phyloP scores from a whole-genome alignment of 768 basidiomycete genomes.

The Cystofilobasidium macerans region DNA sequence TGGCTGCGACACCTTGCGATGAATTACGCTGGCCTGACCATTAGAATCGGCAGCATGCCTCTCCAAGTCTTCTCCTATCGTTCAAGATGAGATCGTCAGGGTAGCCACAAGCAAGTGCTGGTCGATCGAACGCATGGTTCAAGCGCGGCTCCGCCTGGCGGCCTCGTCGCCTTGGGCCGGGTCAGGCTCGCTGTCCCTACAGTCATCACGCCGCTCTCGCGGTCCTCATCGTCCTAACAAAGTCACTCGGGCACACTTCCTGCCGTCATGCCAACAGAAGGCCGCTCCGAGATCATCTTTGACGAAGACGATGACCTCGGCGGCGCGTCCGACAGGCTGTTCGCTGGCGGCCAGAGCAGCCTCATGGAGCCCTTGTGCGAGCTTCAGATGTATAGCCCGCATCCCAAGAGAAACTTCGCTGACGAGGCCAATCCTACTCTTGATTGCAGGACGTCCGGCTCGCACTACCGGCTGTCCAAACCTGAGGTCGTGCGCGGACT shows the following conservation, averaged over 20 bases:
- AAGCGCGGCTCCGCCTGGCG: no score
- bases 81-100: no score
- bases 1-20: no score
- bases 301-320: constrained; percentile 14
- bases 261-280: background rate
- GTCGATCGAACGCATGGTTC: no score
- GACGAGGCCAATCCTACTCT: background rate
- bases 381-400: background rate
- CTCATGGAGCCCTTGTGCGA: background rate
- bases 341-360: constrained; percentile 1
- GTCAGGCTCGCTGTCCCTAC: no score
- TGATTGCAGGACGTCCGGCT: constrained; percentile 38
- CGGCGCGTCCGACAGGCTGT: background rate
- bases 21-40: background rate
- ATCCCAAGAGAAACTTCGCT: background rate
- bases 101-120: no score
- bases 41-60: no score
- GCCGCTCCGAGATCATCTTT: constrained; percentile 6
- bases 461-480: constrained; percentile 73
- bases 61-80: no score
- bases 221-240: background rate
- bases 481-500: constrained; percentile 72
- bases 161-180: no score
- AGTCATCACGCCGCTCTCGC: no score
- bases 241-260: background rate